phyloP scores from a whole-genome alignment of 495 filamentous ascomycete species.

The Evernia prunastri region DNA sequence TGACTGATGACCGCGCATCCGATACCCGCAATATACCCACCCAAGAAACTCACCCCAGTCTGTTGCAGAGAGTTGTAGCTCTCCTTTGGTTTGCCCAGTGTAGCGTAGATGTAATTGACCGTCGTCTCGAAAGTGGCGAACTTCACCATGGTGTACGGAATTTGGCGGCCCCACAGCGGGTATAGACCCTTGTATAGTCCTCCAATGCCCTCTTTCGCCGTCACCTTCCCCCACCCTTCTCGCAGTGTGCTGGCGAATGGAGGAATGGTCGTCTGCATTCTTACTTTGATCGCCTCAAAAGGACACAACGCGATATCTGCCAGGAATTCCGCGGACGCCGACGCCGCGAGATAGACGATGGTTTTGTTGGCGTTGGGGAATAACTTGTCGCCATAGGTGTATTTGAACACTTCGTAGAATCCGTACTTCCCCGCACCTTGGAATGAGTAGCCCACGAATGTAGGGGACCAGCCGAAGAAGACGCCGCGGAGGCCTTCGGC shows the following conservation, averaged over 20 bases:
- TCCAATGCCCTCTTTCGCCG: conserved; percentile 50
- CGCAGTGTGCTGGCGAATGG: conserved; percentile 55
- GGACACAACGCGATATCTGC: conserved; percentile 64
- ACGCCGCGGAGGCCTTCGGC: conserved; percentile 62
- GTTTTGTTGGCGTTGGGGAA: conserved; percentile 59
- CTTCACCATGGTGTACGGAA: conserved; percentile 72
- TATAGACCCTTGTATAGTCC: conserved; percentile 64
- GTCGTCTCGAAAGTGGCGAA: conserved; percentile 70
- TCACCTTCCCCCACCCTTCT: conserved; percentile 57
- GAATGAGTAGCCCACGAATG: conserved; percentile 62
- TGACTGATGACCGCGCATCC: conserved; percentile 60
- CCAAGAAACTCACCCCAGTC: conserved; percentile 62
- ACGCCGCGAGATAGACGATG: conserved; percentile 57
- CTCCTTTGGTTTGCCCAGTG: conserved; percentile 59
- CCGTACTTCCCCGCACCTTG: conserved; percentile 76
- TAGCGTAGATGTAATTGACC: conserved; percentile 55
- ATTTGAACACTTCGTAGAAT: conserved; percentile 70
- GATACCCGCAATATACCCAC: conserved; percentile 67
- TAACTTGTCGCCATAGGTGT: conserved; percentile 58
- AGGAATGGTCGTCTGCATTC: conserved; percentile 66
- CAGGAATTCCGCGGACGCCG: conserved; percentile 61
- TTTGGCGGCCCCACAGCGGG: conserved; percentile 65
- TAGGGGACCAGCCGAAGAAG: conserved; percentile 68
- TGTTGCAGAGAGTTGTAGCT: conserved; percentile 55
- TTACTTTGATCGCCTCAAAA: conserved; percentile 64